phyloP scores from a whole-genome alignment of 1,284 basidiomycete genomes.

The Trametes hirsuta region DNA sequence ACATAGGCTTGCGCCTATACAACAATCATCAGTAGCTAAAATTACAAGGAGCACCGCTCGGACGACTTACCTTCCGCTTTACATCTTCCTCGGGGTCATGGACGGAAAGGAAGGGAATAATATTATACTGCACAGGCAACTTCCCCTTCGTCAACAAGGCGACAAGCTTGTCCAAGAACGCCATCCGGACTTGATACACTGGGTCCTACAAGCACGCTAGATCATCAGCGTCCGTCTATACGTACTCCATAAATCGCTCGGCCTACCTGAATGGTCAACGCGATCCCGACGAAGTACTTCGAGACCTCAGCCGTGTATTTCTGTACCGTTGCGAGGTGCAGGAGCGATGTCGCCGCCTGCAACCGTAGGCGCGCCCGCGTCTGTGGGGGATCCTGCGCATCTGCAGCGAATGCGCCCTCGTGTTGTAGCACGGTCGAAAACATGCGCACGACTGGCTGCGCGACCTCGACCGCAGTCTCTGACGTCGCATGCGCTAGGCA shows the following conservation, averaged over 20 bases:
- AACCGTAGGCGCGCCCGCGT: constrained; percentile 76
- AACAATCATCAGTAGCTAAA: neutral
- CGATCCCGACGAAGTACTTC: constrained; percentile 70
- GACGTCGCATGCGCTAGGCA: constrained; percentile 68
- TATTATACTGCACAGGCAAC: constrained; percentile 76
- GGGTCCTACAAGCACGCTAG: constrained; percentile 62
- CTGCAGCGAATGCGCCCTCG: constrained; percentile 64
- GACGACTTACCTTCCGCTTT: constrained; percentile 51
- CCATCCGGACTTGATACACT: constrained; percentile 83
- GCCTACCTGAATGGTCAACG: constrained; percentile 76
- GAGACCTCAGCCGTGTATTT: constrained; percentile 64
- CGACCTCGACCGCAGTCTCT: constrained; percentile 66
- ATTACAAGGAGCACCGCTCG: neutral
- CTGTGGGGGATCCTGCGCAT: constrained; percentile 63
- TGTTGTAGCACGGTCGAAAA: constrained; percentile 68
- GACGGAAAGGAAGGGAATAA: constrained; percentile 86
- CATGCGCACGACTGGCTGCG: constrained; percentile 77
- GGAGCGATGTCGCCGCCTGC: constrained; percentile 78
- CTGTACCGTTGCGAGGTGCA: constrained; percentile 77
- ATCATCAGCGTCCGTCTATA: neutral
- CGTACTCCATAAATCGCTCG: neutral
- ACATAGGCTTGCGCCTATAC: constrained; percentile 65
- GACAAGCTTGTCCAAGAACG: constrained; percentile 79
- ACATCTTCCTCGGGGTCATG: constrained; percentile 92
- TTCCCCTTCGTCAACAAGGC: constrained; percentile 62